Conservation (phyloP, 352 stramenopile genomes). For the Phytophthora meadii region DNA sequence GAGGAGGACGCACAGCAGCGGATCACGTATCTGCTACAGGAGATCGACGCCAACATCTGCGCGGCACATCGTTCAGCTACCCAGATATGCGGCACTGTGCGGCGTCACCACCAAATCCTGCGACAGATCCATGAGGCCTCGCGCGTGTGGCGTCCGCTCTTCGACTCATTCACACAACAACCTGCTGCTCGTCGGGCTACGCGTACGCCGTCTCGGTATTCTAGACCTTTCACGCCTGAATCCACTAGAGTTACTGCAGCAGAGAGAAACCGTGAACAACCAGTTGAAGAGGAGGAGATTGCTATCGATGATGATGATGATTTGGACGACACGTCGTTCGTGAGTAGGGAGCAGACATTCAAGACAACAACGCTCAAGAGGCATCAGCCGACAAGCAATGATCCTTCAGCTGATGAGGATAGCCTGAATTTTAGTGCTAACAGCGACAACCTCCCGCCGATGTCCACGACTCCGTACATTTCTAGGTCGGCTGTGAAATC, state of each 20-base stretch:
- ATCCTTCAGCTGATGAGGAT: constrained; percentile 52
- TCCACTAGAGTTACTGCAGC: constrained; percentile 15
- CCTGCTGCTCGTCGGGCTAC: constrained; percentile 46
- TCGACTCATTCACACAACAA: constrained; percentile 71
- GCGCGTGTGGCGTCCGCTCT: constrained; percentile 80
- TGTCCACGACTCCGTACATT: constrained; percentile 75
- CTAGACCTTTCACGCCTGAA: constrained; percentile 32
- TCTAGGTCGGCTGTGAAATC: constrained; percentile 43
- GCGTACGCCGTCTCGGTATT: constrained; percentile 50
- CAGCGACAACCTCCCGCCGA: constrained; percentile 67
- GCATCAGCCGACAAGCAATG: constrained; percentile 28
- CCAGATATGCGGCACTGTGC: constrained; percentile 74
- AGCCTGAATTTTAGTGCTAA: constrained; percentile 67
- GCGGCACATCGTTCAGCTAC: constrained; percentile 79
- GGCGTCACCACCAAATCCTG: constrained; percentile 79
- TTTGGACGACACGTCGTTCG: constrained; percentile 48
- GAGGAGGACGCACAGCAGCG: constrained; percentile 81
- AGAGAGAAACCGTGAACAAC: not conserved
- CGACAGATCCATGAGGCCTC: constrained; percentile 76
- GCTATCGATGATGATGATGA: constrained; percentile 30
- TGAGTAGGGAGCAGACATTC: constrained; percentile 64
- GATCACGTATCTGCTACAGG: constrained; percentile 85
- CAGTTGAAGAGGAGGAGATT: constrained; percentile 20
- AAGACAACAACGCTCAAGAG: constrained; percentile 77
- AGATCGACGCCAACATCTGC: constrained; percentile 87